These are phyloP conservation scores for Apophysomyces ossiformis DNA, from an alignment of 371 early-diverging fungal genomes.

Conservation along the genomic window DNA sequence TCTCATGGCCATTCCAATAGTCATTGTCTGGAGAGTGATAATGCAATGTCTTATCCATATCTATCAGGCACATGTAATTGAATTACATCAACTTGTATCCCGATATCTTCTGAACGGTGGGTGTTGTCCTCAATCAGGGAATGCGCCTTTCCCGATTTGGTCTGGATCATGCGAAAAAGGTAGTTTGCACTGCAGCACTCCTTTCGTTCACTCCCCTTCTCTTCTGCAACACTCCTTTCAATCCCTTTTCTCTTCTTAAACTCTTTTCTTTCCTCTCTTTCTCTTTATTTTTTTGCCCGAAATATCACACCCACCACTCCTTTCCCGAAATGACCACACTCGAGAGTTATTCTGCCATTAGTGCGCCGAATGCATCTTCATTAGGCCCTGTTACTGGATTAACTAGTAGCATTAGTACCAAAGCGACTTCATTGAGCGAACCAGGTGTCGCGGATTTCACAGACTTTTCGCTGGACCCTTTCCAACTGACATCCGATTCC, in stretches of 20 bases:
- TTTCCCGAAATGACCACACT: slow-evolving; percentile 12
- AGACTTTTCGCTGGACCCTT: slow-evolving; percentile 32
- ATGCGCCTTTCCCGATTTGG: background rate
- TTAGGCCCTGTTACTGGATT: slow-evolving; percentile 6
- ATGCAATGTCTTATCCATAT: too few relatives aligned
- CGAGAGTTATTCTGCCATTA: slow-evolving; percentile 21
- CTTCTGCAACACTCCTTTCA: slow-evolving; percentile 9
- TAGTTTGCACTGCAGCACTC: slow-evolving; percentile 5
- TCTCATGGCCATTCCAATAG: too few relatives aligned
- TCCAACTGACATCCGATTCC: slow-evolving; percentile 26
- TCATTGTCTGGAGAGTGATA: too few relatives aligned
- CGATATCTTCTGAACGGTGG: background rate
- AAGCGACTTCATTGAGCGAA: slow-evolving; percentile 1
- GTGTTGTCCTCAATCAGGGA: background rate
- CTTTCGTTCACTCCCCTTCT: background rate
- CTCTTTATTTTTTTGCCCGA: background rate
- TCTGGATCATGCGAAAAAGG: slow-evolving; percentile 10
- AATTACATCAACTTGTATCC: too few relatives aligned
- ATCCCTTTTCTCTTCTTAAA: slow-evolving; percentile 6
- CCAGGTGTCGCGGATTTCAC: slow-evolving; percentile 26
- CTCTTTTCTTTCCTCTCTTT: slow-evolving; percentile 1
- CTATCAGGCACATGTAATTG: too few relatives aligned
- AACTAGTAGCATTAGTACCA: slow-evolving; percentile 11
- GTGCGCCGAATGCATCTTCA: slow-evolving; percentile 13
- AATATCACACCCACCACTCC: background rate